Evolutionary conservation across 257 asterid species (phyloP).

Genomic region (Jacaranda mimosifolia): DNA sequence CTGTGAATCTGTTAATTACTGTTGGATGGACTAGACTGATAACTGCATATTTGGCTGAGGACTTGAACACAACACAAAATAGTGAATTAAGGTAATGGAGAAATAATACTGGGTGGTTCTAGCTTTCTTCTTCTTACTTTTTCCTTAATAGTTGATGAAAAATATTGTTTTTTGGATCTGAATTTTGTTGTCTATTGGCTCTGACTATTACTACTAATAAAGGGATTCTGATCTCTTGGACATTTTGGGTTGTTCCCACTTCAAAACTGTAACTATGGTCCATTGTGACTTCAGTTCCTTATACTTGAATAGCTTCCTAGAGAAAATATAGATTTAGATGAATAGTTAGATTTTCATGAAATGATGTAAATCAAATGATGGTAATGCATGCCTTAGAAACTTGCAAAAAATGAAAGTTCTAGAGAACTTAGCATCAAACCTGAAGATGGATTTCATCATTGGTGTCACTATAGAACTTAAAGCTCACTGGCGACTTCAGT

Average conservation of each 20-base stretch:
- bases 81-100: neutral
- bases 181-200: neutral
- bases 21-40: neutral
- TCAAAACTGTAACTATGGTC: too few relatives aligned
- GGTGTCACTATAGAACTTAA: neutral
- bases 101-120: neutral
- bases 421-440: neutral
- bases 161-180: neutral
- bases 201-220: too few relatives aligned
- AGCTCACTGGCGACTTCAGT: neutral
- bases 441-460: neutral
- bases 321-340: neutral
- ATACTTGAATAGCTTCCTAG: neutral
- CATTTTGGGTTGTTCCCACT: too few relatives aligned
- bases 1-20: neutral
- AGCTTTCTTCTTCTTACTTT: neutral
- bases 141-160: neutral
- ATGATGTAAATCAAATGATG: neutral
- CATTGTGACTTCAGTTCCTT: too few relatives aligned
- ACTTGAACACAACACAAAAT: neutral
- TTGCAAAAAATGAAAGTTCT: neutral
- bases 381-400: neutral
- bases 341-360: neutral
- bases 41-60: conserved; percentile 1
- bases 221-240: too few relatives aligned